Percentiles rank a stretch among this genome's conserved stretches.
phyloP scores from a whole-genome alignment of 2,329 filamentous ascomycete species.

The Chaetomium sp. region DNA sequence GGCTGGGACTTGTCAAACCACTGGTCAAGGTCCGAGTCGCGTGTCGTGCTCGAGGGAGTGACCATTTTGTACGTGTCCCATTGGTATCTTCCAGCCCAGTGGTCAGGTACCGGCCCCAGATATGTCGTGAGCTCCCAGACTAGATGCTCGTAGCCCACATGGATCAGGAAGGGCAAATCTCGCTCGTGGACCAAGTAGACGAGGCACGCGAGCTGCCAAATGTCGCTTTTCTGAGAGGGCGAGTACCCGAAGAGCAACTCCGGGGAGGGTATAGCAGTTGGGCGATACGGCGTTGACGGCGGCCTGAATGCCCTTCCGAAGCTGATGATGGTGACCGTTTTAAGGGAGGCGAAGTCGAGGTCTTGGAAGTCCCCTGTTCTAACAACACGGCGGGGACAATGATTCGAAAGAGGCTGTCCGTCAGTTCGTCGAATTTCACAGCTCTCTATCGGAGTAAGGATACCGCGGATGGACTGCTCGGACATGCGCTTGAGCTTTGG shows the following conservation, averaged over 20 bases:
- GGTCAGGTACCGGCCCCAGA: background rate
- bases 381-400: background rate
- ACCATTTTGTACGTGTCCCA: background rate
- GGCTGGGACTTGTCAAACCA: background rate
- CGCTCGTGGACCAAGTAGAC: background rate
- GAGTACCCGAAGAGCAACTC: background rate
- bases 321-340: background rate
- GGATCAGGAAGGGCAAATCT: background rate
- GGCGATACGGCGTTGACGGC: background rate
- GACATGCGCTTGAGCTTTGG: background rate
- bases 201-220: constrained; percentile 8
- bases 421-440: background rate
- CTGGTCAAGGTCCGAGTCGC: background rate
- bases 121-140: background rate
- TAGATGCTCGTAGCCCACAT: background rate
- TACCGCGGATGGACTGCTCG: background rate
- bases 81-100: background rate
- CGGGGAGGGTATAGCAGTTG: background rate
- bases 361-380: background rate
- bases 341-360: background rate
- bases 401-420: background rate
- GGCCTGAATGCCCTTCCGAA: background rate
- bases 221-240: background rate
- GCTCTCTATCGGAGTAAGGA: background rate
- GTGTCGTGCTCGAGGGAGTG: background rate